Percentiles rank a stretch among this genome's conserved stretches.
These are phyloP conservation scores for Porodaedalea pini DNA, from an alignment of 1,284 basidiomycete species.

Conservation along the genomic window DNA sequence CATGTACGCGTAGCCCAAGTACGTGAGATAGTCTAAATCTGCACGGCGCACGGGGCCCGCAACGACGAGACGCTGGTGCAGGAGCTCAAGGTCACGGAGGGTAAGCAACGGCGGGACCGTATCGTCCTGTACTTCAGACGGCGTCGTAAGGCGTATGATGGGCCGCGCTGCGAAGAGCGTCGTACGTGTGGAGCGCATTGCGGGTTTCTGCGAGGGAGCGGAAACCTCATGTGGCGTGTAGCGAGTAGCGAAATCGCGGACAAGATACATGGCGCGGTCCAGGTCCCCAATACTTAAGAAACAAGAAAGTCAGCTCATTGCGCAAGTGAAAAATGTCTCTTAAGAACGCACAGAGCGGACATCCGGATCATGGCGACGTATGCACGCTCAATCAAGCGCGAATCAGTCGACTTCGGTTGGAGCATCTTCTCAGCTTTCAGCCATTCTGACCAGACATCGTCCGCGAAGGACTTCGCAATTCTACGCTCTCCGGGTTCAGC, in stretches of 20 bases:
- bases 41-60: conserved; percentile 31
- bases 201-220: conserved; percentile 11
- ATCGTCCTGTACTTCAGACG: conserved; percentile 47
- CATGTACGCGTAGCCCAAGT: conserved; percentile 63
- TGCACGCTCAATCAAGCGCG: conserved; percentile 60
- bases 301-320: background rate
- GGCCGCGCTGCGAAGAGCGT: conserved; percentile 22
- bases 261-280: conserved; percentile 25
- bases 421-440: conserved; percentile 37
- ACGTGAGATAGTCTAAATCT: conserved; percentile 61
- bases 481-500: conserved; percentile 45
- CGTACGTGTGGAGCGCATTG: conserved; percentile 17
- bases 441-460: conserved; percentile 62
- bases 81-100: conserved; percentile 60
- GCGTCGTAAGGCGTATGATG: conserved; percentile 21
- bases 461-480: conserved; percentile 46
- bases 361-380: conserved; percentile 64
- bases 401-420: conserved; percentile 31
- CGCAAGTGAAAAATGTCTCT: background rate
- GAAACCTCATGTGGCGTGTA: conserved; percentile 24
- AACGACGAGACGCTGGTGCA: conserved; percentile 61
- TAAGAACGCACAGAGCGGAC: conserved; percentile 49
- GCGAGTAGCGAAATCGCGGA: conserved; percentile 26
- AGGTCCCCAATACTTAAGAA: conserved; percentile 23
- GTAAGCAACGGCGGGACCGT: conserved; percentile 63